A percentile compares a stretch with the other conserved stretches of the same genome.
Conservation (phyloP, 1,139 yeast genomes). For the Diutina pseudorugosa region DNA sequence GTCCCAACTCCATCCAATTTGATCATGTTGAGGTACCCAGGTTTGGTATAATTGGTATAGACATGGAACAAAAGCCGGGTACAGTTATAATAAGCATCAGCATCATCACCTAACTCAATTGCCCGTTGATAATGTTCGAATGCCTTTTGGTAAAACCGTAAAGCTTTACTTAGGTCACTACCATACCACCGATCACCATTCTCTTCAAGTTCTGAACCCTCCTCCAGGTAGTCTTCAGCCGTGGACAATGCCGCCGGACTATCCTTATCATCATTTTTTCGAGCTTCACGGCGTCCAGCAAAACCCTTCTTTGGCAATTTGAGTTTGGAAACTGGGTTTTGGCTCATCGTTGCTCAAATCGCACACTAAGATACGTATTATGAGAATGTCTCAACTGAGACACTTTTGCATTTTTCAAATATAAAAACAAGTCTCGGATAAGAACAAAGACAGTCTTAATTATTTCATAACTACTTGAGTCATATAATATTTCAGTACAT, state of each 20-base stretch:
- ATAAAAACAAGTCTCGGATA: no score
- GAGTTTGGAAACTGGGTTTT: neutral
- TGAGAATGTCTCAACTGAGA: no score
- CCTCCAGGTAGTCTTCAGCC: conserved; percentile 34
- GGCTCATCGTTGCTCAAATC: neutral
- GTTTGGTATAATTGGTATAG: conserved; percentile 21
- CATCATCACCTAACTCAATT: conserved; percentile 8
- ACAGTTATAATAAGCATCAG: conserved; percentile 36
- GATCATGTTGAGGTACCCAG: conserved; percentile 4
- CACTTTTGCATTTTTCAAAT: no score
- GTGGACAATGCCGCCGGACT: conserved; percentile 10
- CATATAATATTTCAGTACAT: no score
- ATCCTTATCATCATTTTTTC: neutral
- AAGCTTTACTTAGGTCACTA: conserved; percentile 39
- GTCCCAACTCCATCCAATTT: conserved; percentile 34
- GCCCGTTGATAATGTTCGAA: conserved; percentile 23
- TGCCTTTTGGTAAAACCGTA: conserved; percentile 42
- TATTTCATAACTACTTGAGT: no score
- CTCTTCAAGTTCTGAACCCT: conserved; percentile 39
- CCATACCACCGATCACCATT: conserved; percentile 49
- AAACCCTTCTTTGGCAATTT: neutral
- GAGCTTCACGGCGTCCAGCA: neutral
- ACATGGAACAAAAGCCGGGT: conserved; percentile 38
- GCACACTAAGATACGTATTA: neutral
- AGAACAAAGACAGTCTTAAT: no score